These are phyloP conservation scores for Backusella circina DNA, from an alignment of 192 early-diverging fungal species.

Conservation along the genomic window DNA sequence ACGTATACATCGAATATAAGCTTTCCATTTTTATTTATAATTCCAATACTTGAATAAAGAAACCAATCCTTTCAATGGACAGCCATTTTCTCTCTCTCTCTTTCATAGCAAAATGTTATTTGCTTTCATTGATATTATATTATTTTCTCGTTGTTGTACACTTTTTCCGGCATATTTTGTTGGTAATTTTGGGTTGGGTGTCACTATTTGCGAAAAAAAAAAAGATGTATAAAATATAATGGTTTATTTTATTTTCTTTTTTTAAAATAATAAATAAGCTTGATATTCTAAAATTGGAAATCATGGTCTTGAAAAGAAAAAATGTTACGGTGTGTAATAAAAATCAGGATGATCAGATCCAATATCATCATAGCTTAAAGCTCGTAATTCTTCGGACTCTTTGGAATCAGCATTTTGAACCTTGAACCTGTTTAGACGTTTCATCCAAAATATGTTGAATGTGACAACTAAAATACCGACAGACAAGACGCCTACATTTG, in stretches of 20 bases:
- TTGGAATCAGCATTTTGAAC: neutral
- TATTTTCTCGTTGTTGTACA: too few relatives aligned
- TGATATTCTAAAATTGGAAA: neutral
- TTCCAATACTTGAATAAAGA: too few relatives aligned
- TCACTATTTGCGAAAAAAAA: too few relatives aligned
- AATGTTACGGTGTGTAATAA: constrained; percentile 4
- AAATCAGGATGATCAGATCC: constrained; percentile 16
- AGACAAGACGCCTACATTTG: neutral
- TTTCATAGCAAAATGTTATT: too few relatives aligned
- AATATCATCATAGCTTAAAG: constrained; percentile 5
- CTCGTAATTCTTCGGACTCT: neutral
- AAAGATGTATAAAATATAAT: neutral
- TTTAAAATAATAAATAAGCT: neutral
- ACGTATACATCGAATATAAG: too few relatives aligned
- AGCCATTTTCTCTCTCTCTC: too few relatives aligned
- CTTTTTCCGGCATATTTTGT: too few relatives aligned
- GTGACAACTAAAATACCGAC: neutral
- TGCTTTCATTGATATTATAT: too few relatives aligned
- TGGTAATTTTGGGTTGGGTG: too few relatives aligned
- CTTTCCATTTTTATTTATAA: too few relatives aligned
- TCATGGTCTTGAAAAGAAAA: neutral
- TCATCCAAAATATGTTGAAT: neutral
- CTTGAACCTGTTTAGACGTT: neutral
- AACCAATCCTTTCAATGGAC: too few relatives aligned
- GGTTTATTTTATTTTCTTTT: neutral